Base-by-base conservation (phyloP, 2,329 filamentous ascomycete genomes). In the Penicillium sclerotiorum region DNA sequence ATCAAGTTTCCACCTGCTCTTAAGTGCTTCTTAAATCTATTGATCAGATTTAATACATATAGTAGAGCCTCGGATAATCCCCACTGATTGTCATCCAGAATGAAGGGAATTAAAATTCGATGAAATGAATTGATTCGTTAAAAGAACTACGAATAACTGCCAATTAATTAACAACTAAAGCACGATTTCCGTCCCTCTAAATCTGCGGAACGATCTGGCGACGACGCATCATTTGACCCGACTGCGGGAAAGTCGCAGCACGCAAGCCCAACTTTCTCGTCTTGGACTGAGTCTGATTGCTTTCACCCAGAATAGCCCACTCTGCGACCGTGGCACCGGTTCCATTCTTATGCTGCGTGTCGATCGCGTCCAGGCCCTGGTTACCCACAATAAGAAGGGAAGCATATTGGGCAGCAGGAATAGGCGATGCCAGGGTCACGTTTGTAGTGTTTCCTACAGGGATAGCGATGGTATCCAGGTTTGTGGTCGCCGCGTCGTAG, bases 261-360 rank as follows among this genome's bases (percentile, higher is more conserved):
- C 56, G 56, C 13, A 53, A 27, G 8, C 45, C 46, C 36, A 64
- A 41, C 33, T 42, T 56, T n/a, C 55, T 50, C 45, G 52, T 54
- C 4, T 23, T 17, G 20, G 13, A 38, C 7, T 28, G 27, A 23
- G 41, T 7, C 28, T 2, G 49, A 46, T 20, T 47, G 2, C 63
- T 28, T 13, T 28, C 25, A 9, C 25, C 67, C 42, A 78, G 56
- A 48, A 78, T 75, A 8, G 68, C 73, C 72, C 73, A 78, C 51
- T 78, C 76, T 1, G 75, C 74, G 8, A 78, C 74, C 5, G 70
- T 78, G 5, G 75, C 74, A 3, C 76, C 76, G 5, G 68, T 70
- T 3, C 70, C 70, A 49, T 72, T 69, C 23, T 66, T 62, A 6
- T 63, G 61, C n/a, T 57, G 49, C 5, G 62, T 48, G 38, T 68